Conservation (phyloP, 768 basidiomycete genomes). For the Chiua virens region DNA sequence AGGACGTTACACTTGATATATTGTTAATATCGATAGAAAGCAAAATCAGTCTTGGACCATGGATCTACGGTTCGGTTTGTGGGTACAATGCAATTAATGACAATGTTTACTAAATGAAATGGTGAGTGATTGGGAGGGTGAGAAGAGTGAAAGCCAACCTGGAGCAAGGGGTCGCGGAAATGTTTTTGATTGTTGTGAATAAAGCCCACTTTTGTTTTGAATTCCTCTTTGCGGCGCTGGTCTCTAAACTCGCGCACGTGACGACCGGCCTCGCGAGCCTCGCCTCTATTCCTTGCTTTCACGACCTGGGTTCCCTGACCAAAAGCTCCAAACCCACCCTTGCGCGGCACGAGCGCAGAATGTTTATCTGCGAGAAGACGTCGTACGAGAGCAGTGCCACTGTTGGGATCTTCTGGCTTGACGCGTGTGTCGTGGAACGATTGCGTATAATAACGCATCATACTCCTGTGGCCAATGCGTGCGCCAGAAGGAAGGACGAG, state of each 20-base stretch:
- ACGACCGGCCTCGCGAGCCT: slow-evolving; percentile 88
- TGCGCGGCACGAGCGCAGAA: slow-evolving; percentile 78
- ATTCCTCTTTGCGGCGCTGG: slow-evolving; percentile 72
- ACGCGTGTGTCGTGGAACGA: slow-evolving; percentile 54
- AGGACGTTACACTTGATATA: slow-evolving; percentile 5
- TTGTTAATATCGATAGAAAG: slow-evolving; percentile 13
- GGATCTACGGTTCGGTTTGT: not conserved
- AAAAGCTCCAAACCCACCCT: slow-evolving; percentile 85
- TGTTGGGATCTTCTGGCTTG: slow-evolving; percentile 62
- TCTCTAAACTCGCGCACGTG: slow-evolving; percentile 86
- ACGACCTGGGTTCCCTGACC: slow-evolving; percentile 81
- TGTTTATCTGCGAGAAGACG: slow-evolving; percentile 79
- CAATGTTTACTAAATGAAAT: slow-evolving; percentile 13
- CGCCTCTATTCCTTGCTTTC: slow-evolving; percentile 91
- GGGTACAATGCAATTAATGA: slow-evolving; percentile 6
- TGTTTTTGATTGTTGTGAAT: slow-evolving; percentile 88
- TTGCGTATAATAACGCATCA: slow-evolving; percentile 86
- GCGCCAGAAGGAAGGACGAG: slow-evolving; percentile 92
- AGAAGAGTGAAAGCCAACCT: slow-evolving; percentile 32
- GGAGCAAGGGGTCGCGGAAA: slow-evolving; percentile 70
- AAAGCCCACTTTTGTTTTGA: slow-evolving; percentile 81
- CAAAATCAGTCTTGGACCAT: slow-evolving; percentile 14
- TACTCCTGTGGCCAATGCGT: slow-evolving; percentile 87
- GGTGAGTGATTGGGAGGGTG: not conserved
- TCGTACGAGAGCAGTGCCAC: slow-evolving; percentile 75